Percentiles rank a stretch among this genome's conserved stretches.
These are phyloP conservation scores for Apium graveolens DNA, from an alignment of 129 eudicot species.

Conservation along the genomic window DNA sequence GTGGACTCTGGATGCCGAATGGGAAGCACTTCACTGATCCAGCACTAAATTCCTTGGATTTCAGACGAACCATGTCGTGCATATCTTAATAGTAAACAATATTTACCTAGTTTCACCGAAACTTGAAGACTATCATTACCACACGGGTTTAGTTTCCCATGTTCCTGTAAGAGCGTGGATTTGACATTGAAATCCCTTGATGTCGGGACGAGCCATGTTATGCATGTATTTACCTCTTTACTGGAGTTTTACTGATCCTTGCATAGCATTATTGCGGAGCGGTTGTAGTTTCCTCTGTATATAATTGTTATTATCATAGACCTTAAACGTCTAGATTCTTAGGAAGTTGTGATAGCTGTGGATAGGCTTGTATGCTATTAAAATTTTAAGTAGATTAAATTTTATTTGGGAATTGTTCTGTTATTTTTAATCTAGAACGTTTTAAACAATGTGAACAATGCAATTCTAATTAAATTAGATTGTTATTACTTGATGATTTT, in stretches of 20 bases:
- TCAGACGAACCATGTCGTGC: constrained; percentile 50
- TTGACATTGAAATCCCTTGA: background rate
- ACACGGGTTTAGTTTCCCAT: background rate
- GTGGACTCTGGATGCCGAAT: constrained; percentile 65
- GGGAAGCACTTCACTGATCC: constrained; percentile 45
- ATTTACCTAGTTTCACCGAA: background rate
- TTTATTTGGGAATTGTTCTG: background rate
- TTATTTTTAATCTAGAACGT: background rate
- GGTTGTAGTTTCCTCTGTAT: background rate
- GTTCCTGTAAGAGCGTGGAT: background rate
- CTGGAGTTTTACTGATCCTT: background rate
- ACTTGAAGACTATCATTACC: background rate
- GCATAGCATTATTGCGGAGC: background rate
- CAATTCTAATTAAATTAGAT: background rate
- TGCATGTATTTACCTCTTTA: background rate
- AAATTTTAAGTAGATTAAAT: background rate
- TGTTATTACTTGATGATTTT: background rate
- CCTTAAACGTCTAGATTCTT: background rate
- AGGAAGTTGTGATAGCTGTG: background rate
- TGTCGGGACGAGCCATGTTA: background rate
- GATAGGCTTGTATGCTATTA: background rate
- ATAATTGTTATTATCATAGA: background rate
- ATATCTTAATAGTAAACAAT: constrained; percentile 19
- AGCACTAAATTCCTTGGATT: constrained; percentile 53
- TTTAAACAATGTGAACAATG: background rate